phyloP scores from a whole-genome alignment of 306 rosid genomes.

The Lathyrus aphaca region DNA sequence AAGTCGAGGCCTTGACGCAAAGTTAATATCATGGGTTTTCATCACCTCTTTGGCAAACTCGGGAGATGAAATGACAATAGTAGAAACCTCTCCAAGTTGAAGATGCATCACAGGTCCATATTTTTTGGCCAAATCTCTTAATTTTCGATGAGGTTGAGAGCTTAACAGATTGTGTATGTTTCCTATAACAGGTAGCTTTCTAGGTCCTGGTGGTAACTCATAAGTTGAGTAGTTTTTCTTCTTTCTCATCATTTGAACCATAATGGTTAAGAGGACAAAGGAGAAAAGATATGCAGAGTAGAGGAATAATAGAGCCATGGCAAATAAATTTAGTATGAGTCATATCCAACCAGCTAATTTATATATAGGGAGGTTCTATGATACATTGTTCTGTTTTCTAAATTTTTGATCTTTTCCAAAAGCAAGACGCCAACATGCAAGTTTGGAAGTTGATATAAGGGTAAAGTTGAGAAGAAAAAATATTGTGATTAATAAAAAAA shows the following conservation, averaged over 20 bases:
- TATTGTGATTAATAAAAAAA: too few species aligned
- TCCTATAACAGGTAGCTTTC: slow-evolving; percentile 47
- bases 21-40: slow-evolving; percentile 46
- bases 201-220: slow-evolving; percentile 44
- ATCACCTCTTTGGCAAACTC: slow-evolving; percentile 42
- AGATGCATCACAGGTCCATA: slow-evolving; percentile 54
- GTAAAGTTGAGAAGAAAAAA: too few species aligned
- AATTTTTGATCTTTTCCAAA: too few species aligned
- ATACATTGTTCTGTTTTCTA: too few species aligned
- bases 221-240: not conserved
- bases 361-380: not conserved
- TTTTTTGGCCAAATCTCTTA: slow-evolving; percentile 44
- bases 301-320: slow-evolving; percentile 10
- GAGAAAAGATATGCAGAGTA: not conserved
- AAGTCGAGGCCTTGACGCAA: slow-evolving; percentile 41
- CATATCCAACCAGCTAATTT: not conserved
- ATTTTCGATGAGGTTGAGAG: slow-evolving; percentile 34
- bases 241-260: not conserved
- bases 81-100: slow-evolving; percentile 49
- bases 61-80: slow-evolving; percentile 47
- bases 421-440: too few species aligned
- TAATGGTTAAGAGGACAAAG: slow-evolving; percentile 6
- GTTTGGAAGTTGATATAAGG: too few species aligned
- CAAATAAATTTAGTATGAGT: not conserved
- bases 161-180: slow-evolving; percentile 16